These are phyloP conservation scores for Corinectria fuckeliana DNA, from an alignment of 2,329 filamentous ascomycete species.

Conservation along the genomic window DNA sequence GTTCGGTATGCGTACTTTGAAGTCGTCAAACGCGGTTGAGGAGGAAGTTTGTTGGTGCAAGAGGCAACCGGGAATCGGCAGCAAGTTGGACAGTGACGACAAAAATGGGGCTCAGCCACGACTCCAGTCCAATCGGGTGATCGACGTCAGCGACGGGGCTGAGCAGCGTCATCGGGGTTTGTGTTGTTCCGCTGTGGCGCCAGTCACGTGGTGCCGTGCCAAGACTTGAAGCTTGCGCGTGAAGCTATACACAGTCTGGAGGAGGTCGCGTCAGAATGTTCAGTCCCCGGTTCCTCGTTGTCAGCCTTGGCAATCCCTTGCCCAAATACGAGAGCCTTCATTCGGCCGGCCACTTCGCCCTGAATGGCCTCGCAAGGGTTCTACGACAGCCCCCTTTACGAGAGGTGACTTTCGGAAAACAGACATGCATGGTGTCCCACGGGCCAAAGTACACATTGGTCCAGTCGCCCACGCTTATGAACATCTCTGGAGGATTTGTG, in stretches of 20 bases:
- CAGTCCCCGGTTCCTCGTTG: slow-evolving; percentile 70
- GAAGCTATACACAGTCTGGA: neutral
- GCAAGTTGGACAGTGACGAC: slow-evolving; percentile 39
- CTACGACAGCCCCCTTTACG: slow-evolving; percentile 56
- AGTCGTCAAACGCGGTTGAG: slow-evolving; percentile 23
- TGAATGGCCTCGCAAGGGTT: slow-evolving; percentile 63
- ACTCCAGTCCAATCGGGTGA: slow-evolving; percentile 40
- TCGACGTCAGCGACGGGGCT: slow-evolving; percentile 41
- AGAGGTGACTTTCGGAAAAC: slow-evolving; percentile 55
- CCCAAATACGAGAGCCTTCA: slow-evolving; percentile 81
- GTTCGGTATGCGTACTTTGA: slow-evolving; percentile 11
- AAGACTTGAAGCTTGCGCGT: slow-evolving; percentile 8
- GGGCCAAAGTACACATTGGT: slow-evolving; percentile 68
- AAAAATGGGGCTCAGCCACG: slow-evolving; percentile 44
- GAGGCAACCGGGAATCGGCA: slow-evolving; percentile 28
- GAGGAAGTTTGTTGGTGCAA: slow-evolving; percentile 23
- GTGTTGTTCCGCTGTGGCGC: slow-evolving; percentile 14
- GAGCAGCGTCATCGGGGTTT: slow-evolving; percentile 14
- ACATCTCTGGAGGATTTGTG: slow-evolving; percentile 77
- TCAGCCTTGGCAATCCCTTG: slow-evolving; percentile 86
- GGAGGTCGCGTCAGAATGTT: slow-evolving; percentile 40
- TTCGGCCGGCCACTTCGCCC: slow-evolving; percentile 82
- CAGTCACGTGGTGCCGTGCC: slow-evolving; percentile 41
- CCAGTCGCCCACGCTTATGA: slow-evolving; percentile 83
- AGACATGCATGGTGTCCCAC: slow-evolving; percentile 56